phyloP scores from a whole-genome alignment of 148 eudicot species.

The Diospyros kaki region DNA sequence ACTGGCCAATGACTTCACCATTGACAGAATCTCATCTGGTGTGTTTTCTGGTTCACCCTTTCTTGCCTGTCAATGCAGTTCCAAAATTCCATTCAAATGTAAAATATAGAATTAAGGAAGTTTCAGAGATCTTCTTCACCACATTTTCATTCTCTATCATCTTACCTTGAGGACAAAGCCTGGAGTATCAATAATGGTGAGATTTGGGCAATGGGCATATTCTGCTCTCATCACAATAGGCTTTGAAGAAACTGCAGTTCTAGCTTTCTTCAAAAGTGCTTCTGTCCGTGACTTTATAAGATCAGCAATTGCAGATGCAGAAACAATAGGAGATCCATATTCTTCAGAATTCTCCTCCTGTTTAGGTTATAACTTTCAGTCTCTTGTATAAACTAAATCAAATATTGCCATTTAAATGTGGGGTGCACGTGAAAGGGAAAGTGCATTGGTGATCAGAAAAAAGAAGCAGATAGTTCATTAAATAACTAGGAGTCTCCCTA shows the following conservation, averaged over 20 bases:
- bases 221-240: constrained; percentile 98
- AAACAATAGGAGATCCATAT: constrained; percentile 67
- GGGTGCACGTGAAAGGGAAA: too few relatives aligned
- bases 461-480: neutral
- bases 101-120: neutral
- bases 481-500: neutral
- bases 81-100: neutral
- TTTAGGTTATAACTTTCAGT: constrained; percentile 7
- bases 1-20: constrained; percentile 96
- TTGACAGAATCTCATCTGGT: constrained; percentile 85
- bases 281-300: constrained; percentile 85
- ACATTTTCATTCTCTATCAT: constrained; percentile 2
- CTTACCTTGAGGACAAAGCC: constrained; percentile 94
- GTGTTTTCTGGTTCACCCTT: constrained; percentile 96
- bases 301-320: constrained; percentile 77
- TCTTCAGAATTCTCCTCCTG: constrained; percentile 98
- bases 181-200: constrained; percentile 95
- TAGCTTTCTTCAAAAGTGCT: constrained; percentile 59
- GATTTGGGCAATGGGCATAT: constrained; percentile 95
- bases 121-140: neutral
- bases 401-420: neutral
- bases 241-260: constrained; percentile 79
- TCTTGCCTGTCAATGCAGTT: constrained; percentile 61
- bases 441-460: neutral
- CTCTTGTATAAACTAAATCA: neutral